These are phyloP conservation scores for Litsea cubeba DNA, from an alignment of 164 flowering plant species.

Conservation along the genomic window DNA sequence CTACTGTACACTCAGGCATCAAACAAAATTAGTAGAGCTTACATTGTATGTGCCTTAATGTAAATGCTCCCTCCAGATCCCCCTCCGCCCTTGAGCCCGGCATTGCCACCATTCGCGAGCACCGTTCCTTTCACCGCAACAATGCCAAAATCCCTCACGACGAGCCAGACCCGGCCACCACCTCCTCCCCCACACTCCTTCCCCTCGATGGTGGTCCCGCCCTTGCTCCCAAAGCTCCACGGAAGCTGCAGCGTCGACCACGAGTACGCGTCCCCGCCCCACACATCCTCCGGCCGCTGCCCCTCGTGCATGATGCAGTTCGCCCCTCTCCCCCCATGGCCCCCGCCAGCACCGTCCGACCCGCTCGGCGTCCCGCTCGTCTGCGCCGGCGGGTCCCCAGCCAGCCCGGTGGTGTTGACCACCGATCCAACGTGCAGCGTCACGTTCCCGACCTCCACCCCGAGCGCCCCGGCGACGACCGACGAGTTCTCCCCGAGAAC, in stretches of 20 bases:
- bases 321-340: constrained; percentile 96
- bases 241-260: constrained; percentile 62
- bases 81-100: constrained; percentile 82
- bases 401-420: constrained; percentile 60
- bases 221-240: constrained; percentile 71
- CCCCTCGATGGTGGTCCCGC: constrained; percentile 63
- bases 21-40: constrained; percentile 14
- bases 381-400: constrained; percentile 61
- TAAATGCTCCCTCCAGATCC: constrained; percentile 95
- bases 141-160: constrained; percentile 1
- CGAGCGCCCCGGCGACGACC: constrained; percentile 45
- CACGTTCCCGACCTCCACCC: constrained; percentile 35
- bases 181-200: constrained; percentile 76
- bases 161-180: constrained; percentile 58
- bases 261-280: constrained; percentile 89
- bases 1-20: too few relatives aligned
- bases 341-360: constrained; percentile 74
- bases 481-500: constrained; percentile 37
- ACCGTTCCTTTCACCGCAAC: constrained; percentile 47
- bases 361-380: constrained; percentile 77
- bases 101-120: constrained; percentile 80
- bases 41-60: constrained; percentile 69
- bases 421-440: constrained; percentile 39
- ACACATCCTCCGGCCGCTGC: constrained; percentile 70
- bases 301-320: constrained; percentile 49